These are phyloP conservation scores for Nicotiana tabacum DNA, from an alignment of 257 asterid species.

Conservation along the genomic window DNA sequence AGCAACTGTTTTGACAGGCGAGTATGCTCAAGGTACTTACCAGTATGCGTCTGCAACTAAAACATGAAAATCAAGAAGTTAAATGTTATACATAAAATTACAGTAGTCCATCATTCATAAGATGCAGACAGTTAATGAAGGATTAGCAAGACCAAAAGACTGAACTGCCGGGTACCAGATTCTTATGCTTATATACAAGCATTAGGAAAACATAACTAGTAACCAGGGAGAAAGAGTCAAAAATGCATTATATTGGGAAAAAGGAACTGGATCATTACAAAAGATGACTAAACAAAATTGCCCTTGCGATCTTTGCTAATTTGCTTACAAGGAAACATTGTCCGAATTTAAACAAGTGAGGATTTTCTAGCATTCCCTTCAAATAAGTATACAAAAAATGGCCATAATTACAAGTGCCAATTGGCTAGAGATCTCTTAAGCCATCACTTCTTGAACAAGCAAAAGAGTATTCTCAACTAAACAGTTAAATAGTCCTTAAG, in stretches of 20 bases:
- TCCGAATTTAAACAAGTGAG: constrained; percentile 18
- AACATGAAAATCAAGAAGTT: neutral
- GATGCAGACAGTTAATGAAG: neutral
- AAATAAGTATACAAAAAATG: constrained; percentile 27
- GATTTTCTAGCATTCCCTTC: constrained; percentile 21
- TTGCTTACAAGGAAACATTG: constrained; percentile 14
- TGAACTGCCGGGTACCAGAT: neutral
- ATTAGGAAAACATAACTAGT: neutral
- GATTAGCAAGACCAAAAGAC: neutral
- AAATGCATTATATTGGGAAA: neutral
- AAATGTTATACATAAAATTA: neutral
- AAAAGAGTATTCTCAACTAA: constrained; percentile 24
- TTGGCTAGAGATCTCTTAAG: constrained; percentile 34
- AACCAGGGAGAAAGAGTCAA: neutral
- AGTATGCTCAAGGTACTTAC: neutral
- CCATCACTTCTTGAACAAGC: constrained; percentile 12
- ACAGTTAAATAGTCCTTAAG: constrained; percentile 39
- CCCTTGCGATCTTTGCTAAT: constrained; percentile 1
- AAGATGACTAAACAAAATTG: constrained; percentile 7
- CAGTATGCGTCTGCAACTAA: neutral
- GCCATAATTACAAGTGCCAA: constrained; percentile 58
- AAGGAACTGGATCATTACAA: neutral
- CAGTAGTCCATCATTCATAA: neutral
- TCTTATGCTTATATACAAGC: neutral
- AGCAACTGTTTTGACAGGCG: neutral